Evolutionary conservation across 495 filamentous ascomycete genomes (phyloP), one percentile per base, ranked within the genome.

Genomic region (Penicillium samsonianum): DNA sequence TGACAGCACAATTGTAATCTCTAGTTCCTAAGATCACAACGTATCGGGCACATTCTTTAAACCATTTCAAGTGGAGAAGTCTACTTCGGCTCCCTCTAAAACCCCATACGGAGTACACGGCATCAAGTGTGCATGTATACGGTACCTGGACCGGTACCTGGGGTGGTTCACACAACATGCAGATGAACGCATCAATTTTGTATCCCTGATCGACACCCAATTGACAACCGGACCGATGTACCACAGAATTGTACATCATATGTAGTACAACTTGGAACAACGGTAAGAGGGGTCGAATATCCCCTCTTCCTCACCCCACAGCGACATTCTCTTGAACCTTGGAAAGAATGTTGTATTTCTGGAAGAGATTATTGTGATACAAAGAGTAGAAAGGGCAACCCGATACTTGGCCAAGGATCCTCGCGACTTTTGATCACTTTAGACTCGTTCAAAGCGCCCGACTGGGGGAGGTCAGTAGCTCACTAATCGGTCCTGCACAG

Each of bases 171-270:
- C 25, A 30, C 19, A 23, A 40, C 16, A 19, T 44, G 42, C 52
- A 43, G 22, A 19, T n/a, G 38, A 31, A 30, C 10, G 17, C 38
- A 20, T 53, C 30, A 44, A 28, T 16, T 45, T 35, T 54, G 42
- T 55, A 54, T 35, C 38, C 51, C 43, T 28, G 53, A 35, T 47
- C 53, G 41, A 37, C 41, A 45, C 26, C 2, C 11, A 37, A 26
- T 55, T 47, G 9, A 37, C 42, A 47, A 55, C 31, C 9, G 23
- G 22, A 37, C 53, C 35, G 41, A 25, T 12, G 30, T 43, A 53
- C 38, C 3, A 22, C 11, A 23, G 19, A 14, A 45, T 45, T 45
- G 49, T 51, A 17, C 20, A 9, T 6, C 25, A 8, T 26, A 37
- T 20, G 37, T 28, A 19, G 37, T 52, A 44, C 38, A 5, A 53